Base-by-base conservation (phyloP, 257 asterid genomes). In the Ilex aquifolium region DNA sequence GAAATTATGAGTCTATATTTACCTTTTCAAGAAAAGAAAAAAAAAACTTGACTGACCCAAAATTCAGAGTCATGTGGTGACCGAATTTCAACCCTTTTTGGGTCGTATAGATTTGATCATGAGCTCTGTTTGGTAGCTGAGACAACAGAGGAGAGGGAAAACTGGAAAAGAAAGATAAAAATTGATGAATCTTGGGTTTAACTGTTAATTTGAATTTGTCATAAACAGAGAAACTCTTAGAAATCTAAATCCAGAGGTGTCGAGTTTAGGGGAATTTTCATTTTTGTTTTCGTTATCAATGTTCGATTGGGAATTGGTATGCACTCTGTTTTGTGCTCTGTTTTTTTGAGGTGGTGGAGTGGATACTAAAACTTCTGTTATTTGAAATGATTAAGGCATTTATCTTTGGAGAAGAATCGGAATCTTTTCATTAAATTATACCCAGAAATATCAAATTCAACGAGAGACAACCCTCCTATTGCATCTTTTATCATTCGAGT, bases 351-450 rank as follows among this genome's bases (percentile, higher is more conserved):
- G 27, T 21, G 27, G 27, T 21, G 27, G 27, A 21, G 27, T 21
- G 27, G 27, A 21, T 21, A 0, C 27, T 21, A 21, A 21, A 21
- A 21, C 21, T 55, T 53, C 13, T 31, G 54, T 7, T 49, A 11
- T 49, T 49, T 11, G n/a, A 11, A 61, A 40, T 82, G 76, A 21
- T 21, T 21, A 79, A 92, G 99, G 99, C 93, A 85, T 72, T 82
- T 92, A 67, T 87, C 87, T 31, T 67, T 89, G 83, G 97, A 92
- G 86, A 92, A 89, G 83, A 92, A 78, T 70, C 77, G 96, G 62
- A 68, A 76, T 55, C 62, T 92, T 80, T 72, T 56, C 32, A 78
- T 92, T 55, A 92, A 84, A 65, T 32, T 92, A 75, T 89, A 73
- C 74, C 99, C 99, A 0, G 99, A 85, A 68, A 68, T 82, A 67